Percentiles rank a stretch among this genome's conserved stretches.
These are phyloP conservation scores for Nothophaeocryptopus gaeumannii DNA, from an alignment of 2,329 filamentous ascomycete species.

Conservation along the genomic window DNA sequence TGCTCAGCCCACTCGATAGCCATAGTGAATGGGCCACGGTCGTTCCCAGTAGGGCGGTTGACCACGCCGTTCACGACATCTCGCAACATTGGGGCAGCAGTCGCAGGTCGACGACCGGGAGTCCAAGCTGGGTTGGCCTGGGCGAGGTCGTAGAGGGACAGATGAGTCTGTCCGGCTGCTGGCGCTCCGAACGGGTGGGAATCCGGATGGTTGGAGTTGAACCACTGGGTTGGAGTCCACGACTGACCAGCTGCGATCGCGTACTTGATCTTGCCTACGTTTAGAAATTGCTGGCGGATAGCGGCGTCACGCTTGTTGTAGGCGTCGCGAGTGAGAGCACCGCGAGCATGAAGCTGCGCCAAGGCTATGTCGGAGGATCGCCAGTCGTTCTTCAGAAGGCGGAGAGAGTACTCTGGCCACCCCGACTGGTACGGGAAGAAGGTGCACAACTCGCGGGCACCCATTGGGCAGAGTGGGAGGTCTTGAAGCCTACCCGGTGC, in stretches of 20 bases:
- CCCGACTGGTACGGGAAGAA: conserved; percentile 1
- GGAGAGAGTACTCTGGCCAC: background rate
- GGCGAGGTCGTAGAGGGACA: background rate
- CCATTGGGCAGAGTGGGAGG: background rate
- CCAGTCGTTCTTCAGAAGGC: conserved; percentile 3
- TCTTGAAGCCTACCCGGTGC: too few species aligned
- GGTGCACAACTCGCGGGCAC: background rate
- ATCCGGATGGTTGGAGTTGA: background rate
- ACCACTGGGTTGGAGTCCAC: background rate
- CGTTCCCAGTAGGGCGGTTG: background rate
- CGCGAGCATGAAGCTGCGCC: background rate
- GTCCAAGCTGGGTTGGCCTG: background rate
- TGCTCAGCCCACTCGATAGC: background rate
- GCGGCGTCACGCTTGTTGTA: background rate
- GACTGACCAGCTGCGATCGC: background rate
- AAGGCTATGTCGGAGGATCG: background rate
- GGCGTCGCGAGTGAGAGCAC: background rate
- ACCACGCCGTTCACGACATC: background rate
- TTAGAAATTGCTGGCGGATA: background rate
- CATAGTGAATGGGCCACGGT: background rate
- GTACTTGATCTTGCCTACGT: background rate
- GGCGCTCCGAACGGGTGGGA: background rate
- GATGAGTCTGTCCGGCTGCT: background rate
- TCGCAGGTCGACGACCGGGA: background rate
- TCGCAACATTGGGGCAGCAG: background rate